These are phyloP conservation scores for Thermothelomyces thermophilus DNA, from an alignment of 2,329 filamentous ascomycete species.

Conservation along the genomic window DNA sequence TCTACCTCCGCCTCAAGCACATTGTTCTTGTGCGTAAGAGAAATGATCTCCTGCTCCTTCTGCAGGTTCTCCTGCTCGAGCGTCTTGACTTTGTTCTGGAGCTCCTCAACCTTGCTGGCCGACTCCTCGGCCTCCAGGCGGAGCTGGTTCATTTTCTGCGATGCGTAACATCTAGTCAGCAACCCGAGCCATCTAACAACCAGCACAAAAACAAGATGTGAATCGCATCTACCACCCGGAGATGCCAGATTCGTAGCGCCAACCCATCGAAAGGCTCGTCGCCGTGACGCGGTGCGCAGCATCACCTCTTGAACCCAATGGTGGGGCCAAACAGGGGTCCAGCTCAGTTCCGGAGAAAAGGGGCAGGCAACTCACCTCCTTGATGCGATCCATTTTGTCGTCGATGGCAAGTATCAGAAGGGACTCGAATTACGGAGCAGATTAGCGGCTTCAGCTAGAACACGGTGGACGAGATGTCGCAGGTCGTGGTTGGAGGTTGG, in stretches of 20 bases:
- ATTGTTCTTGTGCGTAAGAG: constrained; percentile 89
- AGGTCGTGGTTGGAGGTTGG: constrained; percentile 1
- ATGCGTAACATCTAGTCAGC: constrained; percentile 24
- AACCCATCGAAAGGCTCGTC: constrained; percentile 13
- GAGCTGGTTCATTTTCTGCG: constrained; percentile 89
- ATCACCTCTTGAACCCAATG: constrained; percentile 24
- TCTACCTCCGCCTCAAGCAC: constrained; percentile 86
- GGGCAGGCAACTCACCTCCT: constrained; percentile 60
- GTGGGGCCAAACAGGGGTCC: constrained; percentile 28
- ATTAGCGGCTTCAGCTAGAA: background rate
- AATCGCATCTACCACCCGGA: background rate
- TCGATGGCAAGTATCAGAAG: background rate
- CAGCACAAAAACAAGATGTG: constrained; percentile 1
- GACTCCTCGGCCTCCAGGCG: constrained; percentile 89
- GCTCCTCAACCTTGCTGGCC: constrained; percentile 74
- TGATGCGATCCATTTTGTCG: constrained; percentile 74
- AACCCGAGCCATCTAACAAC: constrained; percentile 1
- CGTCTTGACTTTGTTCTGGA: constrained; percentile 77
- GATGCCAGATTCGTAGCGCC: background rate
- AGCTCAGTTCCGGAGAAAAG: constrained; percentile 16
- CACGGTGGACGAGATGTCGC: constrained; percentile 6
- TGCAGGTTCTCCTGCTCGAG: constrained; percentile 91
- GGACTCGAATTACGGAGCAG: background rate
- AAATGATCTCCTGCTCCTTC: constrained; percentile 98
- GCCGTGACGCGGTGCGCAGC: constrained; percentile 23